Evolutionary conservation across 257 asterid species (phyloP).

Genomic region (Nicotiana tomentosiformis): DNA sequence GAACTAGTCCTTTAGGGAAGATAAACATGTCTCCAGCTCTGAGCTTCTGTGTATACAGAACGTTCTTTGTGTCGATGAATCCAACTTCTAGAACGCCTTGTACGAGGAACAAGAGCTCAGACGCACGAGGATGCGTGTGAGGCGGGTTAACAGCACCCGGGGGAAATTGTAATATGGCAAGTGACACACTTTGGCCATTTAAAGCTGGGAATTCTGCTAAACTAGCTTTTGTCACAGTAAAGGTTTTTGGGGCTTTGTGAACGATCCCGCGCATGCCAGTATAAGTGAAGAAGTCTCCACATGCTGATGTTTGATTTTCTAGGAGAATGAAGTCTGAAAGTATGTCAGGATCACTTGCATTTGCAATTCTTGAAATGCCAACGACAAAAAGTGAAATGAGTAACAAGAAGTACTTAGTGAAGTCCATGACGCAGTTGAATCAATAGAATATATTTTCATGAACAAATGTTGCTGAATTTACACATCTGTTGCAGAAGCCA

Average conservation of each 20-base stretch:
- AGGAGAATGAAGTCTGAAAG: constrained; percentile 20
- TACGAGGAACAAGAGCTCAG: constrained; percentile 22
- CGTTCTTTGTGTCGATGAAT: constrained; percentile 20
- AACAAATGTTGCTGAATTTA: background rate
- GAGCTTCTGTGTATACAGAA: constrained; percentile 14
- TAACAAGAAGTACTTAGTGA: background rate
- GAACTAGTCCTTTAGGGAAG: constrained; percentile 23
- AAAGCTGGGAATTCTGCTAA: constrained; percentile 21
- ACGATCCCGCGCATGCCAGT: constrained; percentile 12
- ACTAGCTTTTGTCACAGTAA: constrained; percentile 5
- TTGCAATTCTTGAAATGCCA: constrained; percentile 9
- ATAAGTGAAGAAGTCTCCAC: constrained; percentile 14
- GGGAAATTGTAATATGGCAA: constrained; percentile 17
- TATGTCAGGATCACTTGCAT: constrained; percentile 17
- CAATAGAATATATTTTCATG: background rate
- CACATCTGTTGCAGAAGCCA: background rate
- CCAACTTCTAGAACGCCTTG: constrained; percentile 21
- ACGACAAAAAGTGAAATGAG: background rate
- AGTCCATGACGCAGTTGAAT: background rate
- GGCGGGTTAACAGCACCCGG: background rate
- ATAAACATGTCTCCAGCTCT: constrained; percentile 12
- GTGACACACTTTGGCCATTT: constrained; percentile 27
- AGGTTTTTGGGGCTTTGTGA: background rate
- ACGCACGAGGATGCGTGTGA: constrained; percentile 16
- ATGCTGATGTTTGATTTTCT: background rate